Conservation (phyloP, 2,329 filamentous ascomycete genomes). For the Fusarium siculi region DNA sequence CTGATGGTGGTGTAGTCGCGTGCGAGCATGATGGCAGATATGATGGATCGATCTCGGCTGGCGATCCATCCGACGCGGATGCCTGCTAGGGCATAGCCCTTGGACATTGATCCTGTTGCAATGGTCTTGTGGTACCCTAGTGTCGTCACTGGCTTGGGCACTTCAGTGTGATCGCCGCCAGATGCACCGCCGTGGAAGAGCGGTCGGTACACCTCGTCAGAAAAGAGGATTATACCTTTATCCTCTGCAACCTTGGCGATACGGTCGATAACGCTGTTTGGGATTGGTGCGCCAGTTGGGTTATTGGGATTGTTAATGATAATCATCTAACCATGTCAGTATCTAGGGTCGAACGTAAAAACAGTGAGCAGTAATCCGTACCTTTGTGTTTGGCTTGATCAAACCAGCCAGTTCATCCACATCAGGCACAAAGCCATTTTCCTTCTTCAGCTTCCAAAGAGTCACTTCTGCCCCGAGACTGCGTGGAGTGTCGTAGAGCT, state of each 20-base stretch:
- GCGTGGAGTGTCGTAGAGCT: constrained; percentile 79
- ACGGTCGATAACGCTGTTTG: constrained; percentile 65
- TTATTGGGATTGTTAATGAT: constrained; percentile 81
- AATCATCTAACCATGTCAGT: constrained; percentile 51
- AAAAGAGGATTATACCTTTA: constrained; percentile 73
- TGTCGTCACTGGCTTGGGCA: constrained; percentile 72
- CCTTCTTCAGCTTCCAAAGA: constrained; percentile 75
- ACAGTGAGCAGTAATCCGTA: constrained; percentile 46
- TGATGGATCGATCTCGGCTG: constrained; percentile 68
- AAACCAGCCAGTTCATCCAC: constrained; percentile 72
- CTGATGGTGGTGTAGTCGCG: constrained; percentile 89
- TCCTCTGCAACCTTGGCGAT: constrained; percentile 72
- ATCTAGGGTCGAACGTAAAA: too few species aligned
- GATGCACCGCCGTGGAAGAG: constrained; percentile 75
- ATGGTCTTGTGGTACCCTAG: constrained; percentile 77
- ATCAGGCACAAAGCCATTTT: constrained; percentile 74
- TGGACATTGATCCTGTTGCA: constrained; percentile 83
- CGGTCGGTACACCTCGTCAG: constrained; percentile 86
- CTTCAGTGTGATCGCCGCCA: constrained; percentile 53
- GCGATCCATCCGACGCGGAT: constrained; percentile 87
- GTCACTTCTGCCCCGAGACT: constrained; percentile 81
- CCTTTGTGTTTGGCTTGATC: constrained; percentile 75
- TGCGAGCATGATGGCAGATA: constrained; percentile 71
- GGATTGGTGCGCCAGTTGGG: constrained; percentile 78
- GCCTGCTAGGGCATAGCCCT: constrained; percentile 85